These are phyloP conservation scores for Phytophthora pseudosyringae DNA, from an alignment of 352 stramenopile species.

Conservation along the genomic window DNA sequence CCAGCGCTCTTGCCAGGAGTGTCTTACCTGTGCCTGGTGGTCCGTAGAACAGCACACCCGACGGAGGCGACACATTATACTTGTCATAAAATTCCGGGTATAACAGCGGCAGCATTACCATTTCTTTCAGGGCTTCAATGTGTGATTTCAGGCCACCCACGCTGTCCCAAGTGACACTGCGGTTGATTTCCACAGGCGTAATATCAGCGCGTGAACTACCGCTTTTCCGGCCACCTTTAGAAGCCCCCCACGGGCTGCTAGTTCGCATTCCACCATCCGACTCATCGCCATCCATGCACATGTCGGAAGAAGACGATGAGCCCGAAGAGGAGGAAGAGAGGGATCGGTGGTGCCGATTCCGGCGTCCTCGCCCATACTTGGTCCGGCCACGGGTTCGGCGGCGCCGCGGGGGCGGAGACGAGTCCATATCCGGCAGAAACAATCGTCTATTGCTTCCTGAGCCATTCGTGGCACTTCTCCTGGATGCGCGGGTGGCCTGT, in stretches of 20 bases:
- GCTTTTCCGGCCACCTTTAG: slow-evolving; percentile 40
- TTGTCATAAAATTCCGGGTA: slow-evolving; percentile 94
- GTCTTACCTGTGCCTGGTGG: slow-evolving; percentile 94
- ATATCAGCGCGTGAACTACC: slow-evolving; percentile 76
- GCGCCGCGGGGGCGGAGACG: slow-evolving; percentile 31
- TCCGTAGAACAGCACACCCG: slow-evolving; percentile 90
- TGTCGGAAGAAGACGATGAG: slow-evolving; percentile 56
- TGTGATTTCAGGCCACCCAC: slow-evolving; percentile 87
- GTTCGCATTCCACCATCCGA: slow-evolving; percentile 76
- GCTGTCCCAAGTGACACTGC: slow-evolving; percentile 85
- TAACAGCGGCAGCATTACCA: slow-evolving; percentile 93
- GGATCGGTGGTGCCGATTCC: slow-evolving; percentile 41
- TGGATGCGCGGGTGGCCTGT: slow-evolving; percentile 42
- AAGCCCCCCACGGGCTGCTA: slow-evolving; percentile 38
- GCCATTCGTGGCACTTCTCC: slow-evolving; percentile 23
- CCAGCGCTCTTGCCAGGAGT: slow-evolving; percentile 87
- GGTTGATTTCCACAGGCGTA: slow-evolving; percentile 82
- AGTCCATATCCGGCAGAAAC: slow-evolving; percentile 37
- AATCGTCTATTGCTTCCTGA: slow-evolving; percentile 36
- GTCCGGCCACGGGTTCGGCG: slow-evolving; percentile 26
- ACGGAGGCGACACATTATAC: slow-evolving; percentile 85
- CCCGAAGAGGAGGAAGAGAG: slow-evolving; percentile 53
- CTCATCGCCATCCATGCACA: slow-evolving; percentile 64
- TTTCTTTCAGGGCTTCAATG: slow-evolving; percentile 93
- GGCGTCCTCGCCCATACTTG: slow-evolving; percentile 33